These are phyloP conservation scores for Mucor plumbeus DNA, from an alignment of 371 early-diverging fungal species.

Conservation along the genomic window DNA sequence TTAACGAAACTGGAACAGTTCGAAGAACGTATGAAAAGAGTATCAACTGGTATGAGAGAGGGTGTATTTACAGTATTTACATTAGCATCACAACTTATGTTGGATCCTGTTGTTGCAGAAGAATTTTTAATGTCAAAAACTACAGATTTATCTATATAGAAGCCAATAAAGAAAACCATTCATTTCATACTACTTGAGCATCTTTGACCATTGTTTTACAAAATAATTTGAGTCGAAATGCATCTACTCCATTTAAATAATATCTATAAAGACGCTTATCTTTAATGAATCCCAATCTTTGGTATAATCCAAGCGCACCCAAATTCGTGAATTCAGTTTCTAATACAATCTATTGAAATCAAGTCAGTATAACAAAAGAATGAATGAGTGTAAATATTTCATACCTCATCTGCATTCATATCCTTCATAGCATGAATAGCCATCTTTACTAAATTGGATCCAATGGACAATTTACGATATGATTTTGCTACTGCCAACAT, in stretches of 20 bases:
- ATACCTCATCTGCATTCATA: conserved; percentile 87
- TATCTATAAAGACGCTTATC: conserved; percentile 92
- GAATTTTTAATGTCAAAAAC: conserved; percentile 24
- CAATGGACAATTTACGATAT: conserved; percentile 84
- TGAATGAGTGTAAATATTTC: not conserved
- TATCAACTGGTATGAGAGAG: conserved; percentile 33
- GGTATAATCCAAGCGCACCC: conserved; percentile 88
- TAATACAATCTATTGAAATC: conserved; percentile 68
- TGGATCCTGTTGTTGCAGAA: conserved; percentile 39
- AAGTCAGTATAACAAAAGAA: not conserved
- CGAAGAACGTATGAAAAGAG: conserved; percentile 41
- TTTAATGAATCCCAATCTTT: conserved; percentile 90
- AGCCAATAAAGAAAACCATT: not conserved
- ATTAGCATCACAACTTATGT: conserved; percentile 36
- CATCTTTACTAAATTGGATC: conserved; percentile 72
- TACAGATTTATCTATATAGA: conserved; percentile 8
- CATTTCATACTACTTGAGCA: not conserved
- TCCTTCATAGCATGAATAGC: conserved; percentile 79
- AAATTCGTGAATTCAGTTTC: conserved; percentile 93
- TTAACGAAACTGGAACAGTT: conserved; percentile 46
- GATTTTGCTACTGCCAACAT: conserved; percentile 91
- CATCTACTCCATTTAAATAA: conserved; percentile 94
- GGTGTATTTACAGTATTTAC: conserved; percentile 49
- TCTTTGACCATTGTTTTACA: conserved; percentile 54
- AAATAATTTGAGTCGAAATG: conserved; percentile 85